A percentile compares a stretch with the other conserved stretches of the same genome.
phyloP scores from a whole-genome alignment of 1,284 basidiomycete genomes.

The Tranzscheliella williamsii region DNA sequence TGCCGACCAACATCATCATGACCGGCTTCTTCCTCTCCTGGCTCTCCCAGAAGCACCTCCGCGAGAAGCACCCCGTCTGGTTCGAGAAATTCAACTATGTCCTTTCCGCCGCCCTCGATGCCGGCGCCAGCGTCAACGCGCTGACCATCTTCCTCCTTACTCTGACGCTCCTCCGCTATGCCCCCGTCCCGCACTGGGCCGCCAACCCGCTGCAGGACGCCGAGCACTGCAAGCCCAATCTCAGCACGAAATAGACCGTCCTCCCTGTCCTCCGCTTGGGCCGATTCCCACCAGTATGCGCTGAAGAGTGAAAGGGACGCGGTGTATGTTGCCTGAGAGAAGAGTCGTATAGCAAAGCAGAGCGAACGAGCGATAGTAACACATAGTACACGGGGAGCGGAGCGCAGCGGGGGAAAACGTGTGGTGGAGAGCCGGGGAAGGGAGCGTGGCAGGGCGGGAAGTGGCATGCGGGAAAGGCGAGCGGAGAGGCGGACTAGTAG shows the following conservation, averaged over 20 bases:
- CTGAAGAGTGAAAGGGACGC: too few species aligned
- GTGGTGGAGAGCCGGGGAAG: too few species aligned
- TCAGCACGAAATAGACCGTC: too few species aligned
- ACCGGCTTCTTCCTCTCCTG: constrained; percentile 62
- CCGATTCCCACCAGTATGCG: neutral
- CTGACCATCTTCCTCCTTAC: constrained; percentile 63
- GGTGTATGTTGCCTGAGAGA: too few species aligned
- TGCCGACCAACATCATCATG: constrained; percentile 65
- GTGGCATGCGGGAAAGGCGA: neutral
- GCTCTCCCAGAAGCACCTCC: constrained; percentile 60
- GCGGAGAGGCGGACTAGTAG: constrained; percentile 14
- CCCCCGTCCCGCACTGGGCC: constrained; percentile 41
- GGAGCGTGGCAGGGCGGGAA: neutral
- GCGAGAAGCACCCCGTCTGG: constrained; percentile 57
- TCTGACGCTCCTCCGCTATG: constrained; percentile 49
- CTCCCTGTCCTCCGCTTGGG: too few species aligned
- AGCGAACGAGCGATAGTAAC: too few species aligned
- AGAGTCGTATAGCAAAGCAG: too few species aligned
- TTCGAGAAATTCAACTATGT: constrained; percentile 57
- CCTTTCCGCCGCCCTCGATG: constrained; percentile 64
- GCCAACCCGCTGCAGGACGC: constrained; percentile 38
- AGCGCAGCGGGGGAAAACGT: too few species aligned
- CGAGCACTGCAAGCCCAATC: constrained; percentile 25
- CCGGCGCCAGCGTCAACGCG: constrained; percentile 63
- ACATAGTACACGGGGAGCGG: too few species aligned